Conservation (phyloP, 2,329 filamentous ascomycete species). For the Beauveria australis region DNA sequence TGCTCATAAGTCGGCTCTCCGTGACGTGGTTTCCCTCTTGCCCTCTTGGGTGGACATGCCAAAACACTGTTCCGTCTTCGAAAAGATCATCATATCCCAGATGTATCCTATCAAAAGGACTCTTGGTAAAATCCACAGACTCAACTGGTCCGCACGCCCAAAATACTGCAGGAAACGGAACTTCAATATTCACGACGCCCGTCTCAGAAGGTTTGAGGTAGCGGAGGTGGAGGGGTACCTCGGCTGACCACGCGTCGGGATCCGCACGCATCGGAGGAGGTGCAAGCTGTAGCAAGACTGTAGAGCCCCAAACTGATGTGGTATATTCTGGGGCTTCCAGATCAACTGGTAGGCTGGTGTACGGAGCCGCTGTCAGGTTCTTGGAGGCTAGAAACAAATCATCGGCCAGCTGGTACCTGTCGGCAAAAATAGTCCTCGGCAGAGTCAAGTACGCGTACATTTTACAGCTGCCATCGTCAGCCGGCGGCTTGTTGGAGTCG, state of each 20-base stretch:
- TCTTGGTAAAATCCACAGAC: conserved; percentile 60
- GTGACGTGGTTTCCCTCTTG: conserved; percentile 18
- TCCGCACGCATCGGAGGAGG: conserved; percentile 34
- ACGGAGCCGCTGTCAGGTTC: conserved; percentile 60
- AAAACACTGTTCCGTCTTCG: conserved; percentile 68
- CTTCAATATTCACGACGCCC: conserved; percentile 45
- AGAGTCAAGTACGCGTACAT: conserved; percentile 77
- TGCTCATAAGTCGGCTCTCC: conserved; percentile 38
- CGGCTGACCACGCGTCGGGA: conserved; percentile 48
- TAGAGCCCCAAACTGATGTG: conserved; percentile 69
- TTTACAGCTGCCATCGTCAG: conserved; percentile 53
- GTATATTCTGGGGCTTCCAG: conserved; percentile 86
- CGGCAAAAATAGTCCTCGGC: conserved; percentile 72
- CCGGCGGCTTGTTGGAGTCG: conserved; percentile 40
- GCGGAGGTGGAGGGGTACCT: conserved; percentile 77
- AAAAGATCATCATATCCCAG: conserved; percentile 84
- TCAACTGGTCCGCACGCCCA: conserved; percentile 74
- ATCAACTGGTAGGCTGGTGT: conserved; percentile 70
- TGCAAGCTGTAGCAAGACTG: conserved; percentile 65
- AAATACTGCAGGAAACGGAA: conserved; percentile 79
- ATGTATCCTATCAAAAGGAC: conserved; percentile 77
- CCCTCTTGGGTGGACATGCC: conserved; percentile 57
- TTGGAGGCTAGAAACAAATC: conserved; percentile 72
- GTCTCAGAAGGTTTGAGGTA: conserved; percentile 60
- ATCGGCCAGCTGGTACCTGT: conserved; percentile 77